phyloP scores from a whole-genome alignment of 2,329 filamentous ascomycete genomes.

The Aspergillus arachidicola region DNA sequence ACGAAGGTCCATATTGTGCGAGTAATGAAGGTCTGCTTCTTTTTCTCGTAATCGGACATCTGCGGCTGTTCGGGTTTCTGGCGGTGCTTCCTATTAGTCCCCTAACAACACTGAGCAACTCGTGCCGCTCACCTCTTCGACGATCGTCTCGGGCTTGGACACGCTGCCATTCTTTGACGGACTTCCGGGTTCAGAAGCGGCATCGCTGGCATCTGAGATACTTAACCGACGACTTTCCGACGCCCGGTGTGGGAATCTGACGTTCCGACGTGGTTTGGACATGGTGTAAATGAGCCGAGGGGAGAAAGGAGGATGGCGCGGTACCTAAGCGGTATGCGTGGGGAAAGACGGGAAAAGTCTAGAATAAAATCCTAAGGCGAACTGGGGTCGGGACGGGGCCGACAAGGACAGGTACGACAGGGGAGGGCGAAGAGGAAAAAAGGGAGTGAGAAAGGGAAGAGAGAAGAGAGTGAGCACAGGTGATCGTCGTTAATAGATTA shows the following conservation, averaged over 20 bases:
- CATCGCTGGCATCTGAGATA: slow-evolving; percentile 59
- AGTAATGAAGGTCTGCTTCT: slow-evolving; percentile 96
- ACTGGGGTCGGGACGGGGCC: slow-evolving; percentile 14
- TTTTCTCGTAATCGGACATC: slow-evolving; percentile 88
- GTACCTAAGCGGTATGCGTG: slow-evolving; percentile 22
- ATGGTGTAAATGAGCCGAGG: slow-evolving; percentile 38
- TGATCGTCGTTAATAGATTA: slow-evolving; percentile 23
- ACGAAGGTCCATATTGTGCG: slow-evolving; percentile 97
- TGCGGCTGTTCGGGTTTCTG: slow-evolving; percentile 43
- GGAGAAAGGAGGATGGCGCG: slow-evolving; percentile 18
- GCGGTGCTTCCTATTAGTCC: slow-evolving; percentile 11
- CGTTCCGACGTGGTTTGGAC: slow-evolving; percentile 59
- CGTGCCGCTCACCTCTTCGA: slow-evolving; percentile 35
- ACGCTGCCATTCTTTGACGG: slow-evolving; percentile 49
- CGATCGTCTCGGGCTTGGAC: slow-evolving; percentile 35
- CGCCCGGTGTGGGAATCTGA: slow-evolving; percentile 60
- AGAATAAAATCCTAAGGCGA: slow-evolving; percentile 6
- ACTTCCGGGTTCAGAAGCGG: slow-evolving; percentile 52
- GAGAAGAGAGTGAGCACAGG: slow-evolving; percentile 12
- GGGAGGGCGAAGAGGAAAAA: slow-evolving; percentile 13
- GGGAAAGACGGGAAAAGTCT: slow-evolving; percentile 22
- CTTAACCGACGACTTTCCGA: slow-evolving; percentile 54
- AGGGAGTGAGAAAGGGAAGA: slow-evolving; percentile 8
- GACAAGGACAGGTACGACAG: slow-evolving; percentile 12
- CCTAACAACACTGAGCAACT: neutral